phyloP scores from a whole-genome alignment of 106 monocot species.

The Phalaenopsis aphrodite region DNA sequence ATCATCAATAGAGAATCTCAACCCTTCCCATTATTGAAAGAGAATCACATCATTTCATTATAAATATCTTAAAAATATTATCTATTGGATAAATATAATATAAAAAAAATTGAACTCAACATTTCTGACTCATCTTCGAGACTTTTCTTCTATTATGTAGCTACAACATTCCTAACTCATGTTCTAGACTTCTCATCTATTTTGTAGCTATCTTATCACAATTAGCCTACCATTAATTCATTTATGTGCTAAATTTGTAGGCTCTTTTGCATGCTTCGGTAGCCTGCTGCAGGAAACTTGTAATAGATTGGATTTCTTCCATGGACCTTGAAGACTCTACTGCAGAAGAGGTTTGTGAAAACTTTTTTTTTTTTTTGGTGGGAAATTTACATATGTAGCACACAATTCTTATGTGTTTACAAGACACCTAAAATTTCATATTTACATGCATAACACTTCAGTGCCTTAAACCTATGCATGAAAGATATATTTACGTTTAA shows the following conservation, averaged over 20 bases:
- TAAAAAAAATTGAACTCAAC: no score
- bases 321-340: constrained; percentile 74
- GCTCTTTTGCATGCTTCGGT: constrained; percentile 94
- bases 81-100: no score
- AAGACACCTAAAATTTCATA: no score
- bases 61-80: no score
- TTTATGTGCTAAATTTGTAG: constrained; percentile 25
- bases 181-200: neutral
- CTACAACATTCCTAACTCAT: neutral
- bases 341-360: constrained; percentile 19
- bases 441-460: no score
- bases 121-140: neutral
- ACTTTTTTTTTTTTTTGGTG: neutral
- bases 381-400: no score
- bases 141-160: neutral
- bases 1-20: no score
- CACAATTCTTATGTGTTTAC: no score
- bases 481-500: no score
- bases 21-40: no score
- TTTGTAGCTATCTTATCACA: neutral
- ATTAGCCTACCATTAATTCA: neutral
- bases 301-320: constrained; percentile 86
- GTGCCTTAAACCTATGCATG: no score
- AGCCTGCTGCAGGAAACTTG: constrained; percentile 53
- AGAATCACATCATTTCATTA: neutral